phyloP scores from a whole-genome alignment of 202 grass and related monocot genomes.

The Digitaria exilis region DNA sequence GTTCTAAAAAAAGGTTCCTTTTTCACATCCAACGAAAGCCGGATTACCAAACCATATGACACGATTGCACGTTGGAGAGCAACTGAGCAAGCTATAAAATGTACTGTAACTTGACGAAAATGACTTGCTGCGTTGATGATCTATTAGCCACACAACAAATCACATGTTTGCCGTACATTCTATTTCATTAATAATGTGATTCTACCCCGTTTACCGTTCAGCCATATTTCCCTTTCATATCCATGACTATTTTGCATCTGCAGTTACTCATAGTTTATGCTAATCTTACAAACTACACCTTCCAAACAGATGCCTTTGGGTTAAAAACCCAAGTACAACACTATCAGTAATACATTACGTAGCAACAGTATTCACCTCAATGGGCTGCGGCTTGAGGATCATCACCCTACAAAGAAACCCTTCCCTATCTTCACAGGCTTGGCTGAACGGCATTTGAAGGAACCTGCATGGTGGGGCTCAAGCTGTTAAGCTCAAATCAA shows the following conservation, averaged over 20 bases:
- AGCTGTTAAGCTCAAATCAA: background rate
- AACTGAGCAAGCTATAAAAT: background rate
- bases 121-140: background rate
- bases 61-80: background rate
- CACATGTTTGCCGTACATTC: background rate
- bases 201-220: background rate
- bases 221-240: background rate
- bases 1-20: too few species aligned
- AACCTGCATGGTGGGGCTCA: slow-evolving; percentile 10
- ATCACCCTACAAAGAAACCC: slow-evolving; percentile 13
- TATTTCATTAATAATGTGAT: too few species aligned
- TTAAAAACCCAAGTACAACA: background rate
- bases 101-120: background rate
- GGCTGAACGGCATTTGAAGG: slow-evolving; percentile 46
- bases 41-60: background rate
- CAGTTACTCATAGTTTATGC: background rate
- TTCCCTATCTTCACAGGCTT: background rate
- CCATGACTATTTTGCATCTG: background rate
- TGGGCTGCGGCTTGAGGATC: background rate
- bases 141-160: background rate
- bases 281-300: slow-evolving; percentile 14
- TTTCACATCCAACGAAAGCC: too few species aligned
- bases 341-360: background rate
- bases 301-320: background rate
- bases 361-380: background rate